Base-by-base conservation (phyloP, 805 yeast genomes). In the Metschnikowia colocasiae region DNA sequence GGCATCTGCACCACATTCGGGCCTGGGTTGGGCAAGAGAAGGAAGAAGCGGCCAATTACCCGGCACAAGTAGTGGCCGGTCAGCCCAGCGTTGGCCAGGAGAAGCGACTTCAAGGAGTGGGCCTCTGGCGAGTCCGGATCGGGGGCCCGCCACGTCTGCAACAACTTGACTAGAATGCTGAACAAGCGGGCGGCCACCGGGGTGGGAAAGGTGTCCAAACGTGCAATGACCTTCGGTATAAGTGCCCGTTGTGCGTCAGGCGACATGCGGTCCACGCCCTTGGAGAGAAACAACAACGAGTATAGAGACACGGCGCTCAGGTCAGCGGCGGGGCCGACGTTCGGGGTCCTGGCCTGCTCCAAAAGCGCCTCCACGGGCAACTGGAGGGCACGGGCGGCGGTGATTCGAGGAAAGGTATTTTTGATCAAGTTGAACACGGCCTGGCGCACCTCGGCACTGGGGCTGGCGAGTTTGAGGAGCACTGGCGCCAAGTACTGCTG, bases 381-480 rank as follows among this genome's bases (percentile, higher is more conserved):
- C 54, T 73, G 69, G n/a, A 88, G 56, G 13, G 62, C 51, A 25
- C 72, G 68, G 18, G 82, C 73, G 1, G 86, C 76, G 45, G 79
- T 77, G 46, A 87, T 67, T 43, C 96, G 73, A 0, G 88, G 81
- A 43, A 85, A 73, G 12, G 88, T 58, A 59, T 87, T 83, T 50
- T 82, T 82, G 32, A 89, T 72, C 9, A 84, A 77, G 52, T 81
- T 80, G 27, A 85, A 70, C 1, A 91, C 83, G 32, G 85, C 83
- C 23, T 76, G 69, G 51, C 94, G 75, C 1, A 87, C 96, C 13
- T 77, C 68, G 0, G 72, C 68, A 61, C 85, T 78, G 2, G 83
- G 77, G 13, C 97, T 89, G 2, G 85, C 79, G 44, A 91, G 73
- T 61, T 92, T 92, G 51, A 91, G 69, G 30, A 92, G 66, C 23